These are phyloP conservation scores for Diaporthe ampelina DNA, from an alignment of 2,329 filamentous ascomycete genomes.

Conservation along the genomic window DNA sequence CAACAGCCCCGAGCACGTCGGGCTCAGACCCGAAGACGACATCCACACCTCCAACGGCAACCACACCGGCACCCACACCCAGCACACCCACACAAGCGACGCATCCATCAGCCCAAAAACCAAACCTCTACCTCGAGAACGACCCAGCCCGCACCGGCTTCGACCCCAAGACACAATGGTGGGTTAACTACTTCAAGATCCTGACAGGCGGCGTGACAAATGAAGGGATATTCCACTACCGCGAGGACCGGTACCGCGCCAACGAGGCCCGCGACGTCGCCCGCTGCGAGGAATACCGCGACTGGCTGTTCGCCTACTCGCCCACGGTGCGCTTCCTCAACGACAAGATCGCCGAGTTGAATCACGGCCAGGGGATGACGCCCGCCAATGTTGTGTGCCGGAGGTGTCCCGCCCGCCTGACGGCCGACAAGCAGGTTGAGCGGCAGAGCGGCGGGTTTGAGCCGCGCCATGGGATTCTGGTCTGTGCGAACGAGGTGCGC, in stretches of 20 bases:
- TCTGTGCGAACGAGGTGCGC: slow-evolving; percentile 93
- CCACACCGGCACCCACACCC: background rate
- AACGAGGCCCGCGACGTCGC: slow-evolving; percentile 85
- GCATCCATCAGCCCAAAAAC: background rate
- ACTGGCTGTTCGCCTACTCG: slow-evolving; percentile 87
- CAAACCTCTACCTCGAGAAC: slow-evolving; percentile 62
- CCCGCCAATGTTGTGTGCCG: slow-evolving; percentile 83
- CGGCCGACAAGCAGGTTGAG: slow-evolving; percentile 62
- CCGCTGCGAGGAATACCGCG: slow-evolving; percentile 84
- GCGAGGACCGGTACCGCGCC: slow-evolving; percentile 79
- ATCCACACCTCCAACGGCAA: background rate
- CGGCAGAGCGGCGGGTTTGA: slow-evolving; percentile 85
- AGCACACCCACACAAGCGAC: slow-evolving; percentile 27
- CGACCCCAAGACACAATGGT: slow-evolving; percentile 73
- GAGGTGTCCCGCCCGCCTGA: slow-evolving; percentile 75
- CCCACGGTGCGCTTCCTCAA: slow-evolving; percentile 90
- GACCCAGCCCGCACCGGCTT: slow-evolving; percentile 74
- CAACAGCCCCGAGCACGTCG: slow-evolving; percentile 34
- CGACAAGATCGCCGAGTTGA: slow-evolving; percentile 83
- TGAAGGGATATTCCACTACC: slow-evolving; percentile 81
- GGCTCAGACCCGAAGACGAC: slow-evolving; percentile 26
- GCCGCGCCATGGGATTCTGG: slow-evolving; percentile 86
- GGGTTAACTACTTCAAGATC: slow-evolving; percentile 89
- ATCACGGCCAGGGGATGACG: slow-evolving; percentile 75
- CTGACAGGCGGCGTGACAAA: slow-evolving; percentile 79